Percentiles rank a stretch among this genome's conserved stretches.
These are phyloP conservation scores for Mycena sp. DNA, from an alignment of 1,284 basidiomycete genomes.

Conservation along the genomic window DNA sequence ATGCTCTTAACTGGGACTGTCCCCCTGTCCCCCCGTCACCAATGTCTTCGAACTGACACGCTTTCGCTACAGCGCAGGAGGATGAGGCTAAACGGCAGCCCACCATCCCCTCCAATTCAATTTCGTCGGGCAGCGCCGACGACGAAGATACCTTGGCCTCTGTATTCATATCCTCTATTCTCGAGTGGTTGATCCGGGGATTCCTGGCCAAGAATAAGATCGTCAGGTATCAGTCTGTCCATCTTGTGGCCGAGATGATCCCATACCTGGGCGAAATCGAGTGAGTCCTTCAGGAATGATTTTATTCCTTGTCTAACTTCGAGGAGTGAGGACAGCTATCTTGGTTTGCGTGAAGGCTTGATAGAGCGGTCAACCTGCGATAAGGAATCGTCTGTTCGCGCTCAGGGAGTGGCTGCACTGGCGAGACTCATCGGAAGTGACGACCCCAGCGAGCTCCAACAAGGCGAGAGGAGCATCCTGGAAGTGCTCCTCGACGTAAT, in stretches of 20 bases:
- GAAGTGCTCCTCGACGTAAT: slow-evolving; percentile 81
- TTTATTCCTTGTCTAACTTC: slow-evolving; percentile 5
- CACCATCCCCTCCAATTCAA: slow-evolving; percentile 12
- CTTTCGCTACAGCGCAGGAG: slow-evolving; percentile 7
- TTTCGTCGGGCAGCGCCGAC: neutral
- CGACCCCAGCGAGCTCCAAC: slow-evolving; percentile 71
- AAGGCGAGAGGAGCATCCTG: slow-evolving; percentile 71
- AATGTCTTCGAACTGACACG: neutral
- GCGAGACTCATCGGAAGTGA: slow-evolving; percentile 87
- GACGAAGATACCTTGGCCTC: slow-evolving; percentile 20
- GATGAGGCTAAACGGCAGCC: slow-evolving; percentile 16
- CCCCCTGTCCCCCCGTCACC: too few species aligned
- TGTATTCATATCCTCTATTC: slow-evolving; percentile 73
- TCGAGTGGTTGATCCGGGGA: slow-evolving; percentile 83
- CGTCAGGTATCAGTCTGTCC: slow-evolving; percentile 84
- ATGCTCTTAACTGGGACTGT: neutral
- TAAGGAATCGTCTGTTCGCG: slow-evolving; percentile 86
- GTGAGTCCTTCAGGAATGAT: slow-evolving; percentile 57
- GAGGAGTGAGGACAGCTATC: slow-evolving; percentile 83
- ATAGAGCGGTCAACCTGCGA: slow-evolving; percentile 76
- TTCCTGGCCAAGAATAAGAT: slow-evolving; percentile 92
- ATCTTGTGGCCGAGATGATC: slow-evolving; percentile 83
- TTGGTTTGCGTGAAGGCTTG: slow-evolving; percentile 70
- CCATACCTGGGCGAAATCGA: slow-evolving; percentile 85
- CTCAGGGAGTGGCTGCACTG: slow-evolving; percentile 87